Percentiles rank a stretch among this genome's conserved stretches.
These are phyloP conservation scores for Cryptosporidium bovis DNA, from an alignment of 169 alveolate species.

Conservation along the genomic window DNA sequence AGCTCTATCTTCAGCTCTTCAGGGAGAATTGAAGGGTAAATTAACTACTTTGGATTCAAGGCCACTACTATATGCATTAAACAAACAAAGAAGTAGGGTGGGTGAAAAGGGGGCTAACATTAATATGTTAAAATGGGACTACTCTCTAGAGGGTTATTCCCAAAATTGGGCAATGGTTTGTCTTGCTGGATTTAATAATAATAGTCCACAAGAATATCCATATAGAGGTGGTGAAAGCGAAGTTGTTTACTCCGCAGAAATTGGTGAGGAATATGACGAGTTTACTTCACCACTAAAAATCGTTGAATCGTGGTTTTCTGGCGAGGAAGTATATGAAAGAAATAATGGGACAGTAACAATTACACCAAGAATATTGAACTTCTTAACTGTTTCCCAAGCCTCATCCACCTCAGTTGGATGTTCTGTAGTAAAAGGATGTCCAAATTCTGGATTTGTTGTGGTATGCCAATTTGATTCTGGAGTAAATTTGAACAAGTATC, in stretches of 20 bases:
- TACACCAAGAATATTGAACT: conserved; percentile 52
- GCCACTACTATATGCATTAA: conserved; percentile 40
- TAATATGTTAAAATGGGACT: conserved; percentile 73
- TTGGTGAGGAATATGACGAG: conserved; percentile 34
- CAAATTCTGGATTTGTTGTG: conserved; percentile 68
- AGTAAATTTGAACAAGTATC: conserved; percentile 46
- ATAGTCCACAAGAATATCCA: conserved; percentile 70
- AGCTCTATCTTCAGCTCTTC: conserved; percentile 42
- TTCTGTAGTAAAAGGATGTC: conserved; percentile 66
- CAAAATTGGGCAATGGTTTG: conserved; percentile 75
- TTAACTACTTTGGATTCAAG: conserved; percentile 36
- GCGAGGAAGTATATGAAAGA: conserved; percentile 50
- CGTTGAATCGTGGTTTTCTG: conserved; percentile 68
- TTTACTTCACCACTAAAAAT: conserved; percentile 45
- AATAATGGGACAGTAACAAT: conserved; percentile 37
- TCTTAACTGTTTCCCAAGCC: conserved; percentile 71
- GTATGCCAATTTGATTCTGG: conserved; percentile 73
- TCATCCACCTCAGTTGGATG: conserved; percentile 65
- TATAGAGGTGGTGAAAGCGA: conserved; percentile 75
- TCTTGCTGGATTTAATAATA: conserved; percentile 52
- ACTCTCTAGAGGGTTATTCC: conserved; percentile 62
- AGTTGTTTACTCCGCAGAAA: conserved; percentile 50
- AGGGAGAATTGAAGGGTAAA: conserved; percentile 32
- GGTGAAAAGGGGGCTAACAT: conserved; percentile 35
- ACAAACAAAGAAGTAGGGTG: conserved; percentile 39